Base-by-base conservation (phyloP, 345 rosid genomes). In the Diplotaxis tenuifolia region DNA sequence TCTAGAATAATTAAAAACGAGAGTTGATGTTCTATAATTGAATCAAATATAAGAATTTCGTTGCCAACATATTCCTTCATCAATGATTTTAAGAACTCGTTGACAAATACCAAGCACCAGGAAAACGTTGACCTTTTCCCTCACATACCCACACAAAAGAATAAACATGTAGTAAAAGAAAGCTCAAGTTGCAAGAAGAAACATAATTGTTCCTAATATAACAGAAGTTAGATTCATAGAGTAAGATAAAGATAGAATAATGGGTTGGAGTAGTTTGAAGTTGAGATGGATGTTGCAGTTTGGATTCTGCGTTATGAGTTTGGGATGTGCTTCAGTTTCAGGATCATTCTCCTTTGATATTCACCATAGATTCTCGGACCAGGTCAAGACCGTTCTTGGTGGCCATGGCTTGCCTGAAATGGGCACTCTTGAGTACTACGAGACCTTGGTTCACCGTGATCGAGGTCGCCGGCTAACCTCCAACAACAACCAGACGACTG, bases 311-410 rank as follows among this genome's bases (percentile, higher is more conserved):
- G 50, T 66, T 59, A 7, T 77, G 72, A 65, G 68, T 72, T 77
- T 59, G 42, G 38, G 77, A 66, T 52, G 14, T 14, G 28, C 31
- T 52, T 71, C 72, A 0, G 80, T 53, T 31, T 65, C 76, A 8
- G 86, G 87, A 36, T 88, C 87, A 6, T 84, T 85, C 78, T 89
- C 91, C 21, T 90, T 83, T 55, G 85, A 84, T 21, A 74, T 95
- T 58, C 97, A 88, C 65, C 94, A 95, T 78, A 82, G 96, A 58
- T 95, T 76, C 77, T 95, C 99, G 38, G 97, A 95, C 58, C 87
- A 87, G 16, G 87, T 92, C 31, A 90, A 84, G 79, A 86, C 82
- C 28, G 79, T 90, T 63, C 65, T 92, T 5, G 76, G 83, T 18
- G 83, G 83, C 0, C 88, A 87, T 74, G 88, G 78, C 67, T 78